Evolutionary conservation across 208 protist species (phyloP).

Genomic region (Sergeia podlipaevii): DNA sequence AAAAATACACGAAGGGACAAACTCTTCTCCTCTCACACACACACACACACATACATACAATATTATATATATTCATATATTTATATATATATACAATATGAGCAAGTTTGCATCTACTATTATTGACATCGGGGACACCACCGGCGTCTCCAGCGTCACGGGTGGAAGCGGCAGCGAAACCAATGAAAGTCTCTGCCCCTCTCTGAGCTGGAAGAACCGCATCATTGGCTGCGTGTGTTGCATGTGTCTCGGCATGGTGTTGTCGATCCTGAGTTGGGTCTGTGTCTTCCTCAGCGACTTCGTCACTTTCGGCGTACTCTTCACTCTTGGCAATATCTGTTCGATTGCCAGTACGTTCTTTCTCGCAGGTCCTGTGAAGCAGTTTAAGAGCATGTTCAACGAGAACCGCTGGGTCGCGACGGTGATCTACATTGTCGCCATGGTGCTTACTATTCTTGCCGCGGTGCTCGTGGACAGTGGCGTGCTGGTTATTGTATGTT

Average conservation of each 20-base stretch:
- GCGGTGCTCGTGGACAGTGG: conserved; percentile 56
- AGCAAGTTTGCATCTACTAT: conserved; percentile 45
- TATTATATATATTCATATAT: no score
- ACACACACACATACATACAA: no score
- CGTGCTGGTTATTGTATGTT: conserved; percentile 49
- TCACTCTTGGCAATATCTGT: conserved; percentile 57
- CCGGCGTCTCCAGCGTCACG: conserved; percentile 4
- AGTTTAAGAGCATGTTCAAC: conserved; percentile 82
- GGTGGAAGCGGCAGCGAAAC: conserved; percentile 22
- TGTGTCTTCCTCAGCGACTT: conserved; percentile 58
- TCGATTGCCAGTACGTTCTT: conserved; percentile 66
- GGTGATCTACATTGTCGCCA: conserved; percentile 57
- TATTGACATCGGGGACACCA: conserved; percentile 24
- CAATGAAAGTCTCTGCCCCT: conserved; percentile 64
- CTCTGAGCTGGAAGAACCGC: conserved; percentile 69
- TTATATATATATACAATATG: conserved; percentile 18
- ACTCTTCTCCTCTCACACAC: no score
- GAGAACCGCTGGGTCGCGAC: conserved; percentile 76
- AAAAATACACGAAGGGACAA: no score
- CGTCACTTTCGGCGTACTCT: conserved; percentile 71
- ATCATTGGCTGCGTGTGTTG: conserved; percentile 59
- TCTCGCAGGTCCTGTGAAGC: conserved; percentile 65
- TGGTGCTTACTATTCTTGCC: conserved; percentile 68
- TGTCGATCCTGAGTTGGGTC: conserved; percentile 64
- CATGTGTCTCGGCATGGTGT: conserved; percentile 40